Base-by-base conservation (phyloP, 768 basidiomycete genomes). In the Suillus hirtellus region DNA sequence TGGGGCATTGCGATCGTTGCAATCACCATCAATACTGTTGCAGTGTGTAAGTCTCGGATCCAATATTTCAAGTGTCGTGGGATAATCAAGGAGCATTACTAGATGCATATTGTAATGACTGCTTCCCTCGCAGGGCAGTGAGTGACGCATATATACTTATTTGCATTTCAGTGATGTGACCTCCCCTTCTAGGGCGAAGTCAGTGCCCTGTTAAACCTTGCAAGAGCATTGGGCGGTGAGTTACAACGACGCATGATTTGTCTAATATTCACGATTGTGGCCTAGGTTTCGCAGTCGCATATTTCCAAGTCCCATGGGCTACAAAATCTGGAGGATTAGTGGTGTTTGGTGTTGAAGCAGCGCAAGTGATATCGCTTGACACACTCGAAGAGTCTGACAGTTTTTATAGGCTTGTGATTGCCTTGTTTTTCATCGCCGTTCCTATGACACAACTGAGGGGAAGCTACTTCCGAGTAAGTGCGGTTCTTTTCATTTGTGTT, bases 1-100 rank as follows among this genome's bases (percentile, higher is more conserved):
- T 82, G 81, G 81, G 81, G 79, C 3, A 72, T 82, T 50, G 79
- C 79, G 0, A 69, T 75, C 64, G 60, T 72, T 7, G 70, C 75
- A 3, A 69, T 77, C 24, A 72, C 79, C 70, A 61, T 82, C 63
- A 76, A 74, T 53, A 81, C 80, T 1, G 81, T 80, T 8, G 78
- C 72, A 0, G 70, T 78, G 59, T 82, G 79, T 75, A 59, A 37
- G 72, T 71, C 27, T 46, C 4, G 27, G 61, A 59, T 64, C 59
- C 5, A 7, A 37, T 58, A 14, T 3, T 47, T 34, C 2, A 17
- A 27, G 37, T 35, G 10, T 34, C 34, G 24, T 24, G 40, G 7
- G 11, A 43, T 59, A 37, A 38, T 38, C 12, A 66, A 17, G 15
- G 27, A 27, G 31, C 17, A 24, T 0, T 15, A 21, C 61, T 52